Evolutionary conservation across 2,329 filamentous ascomycete species (phyloP), one percentile per base, ranked within the genome.

Genomic region (Talaromyces sp.): DNA sequence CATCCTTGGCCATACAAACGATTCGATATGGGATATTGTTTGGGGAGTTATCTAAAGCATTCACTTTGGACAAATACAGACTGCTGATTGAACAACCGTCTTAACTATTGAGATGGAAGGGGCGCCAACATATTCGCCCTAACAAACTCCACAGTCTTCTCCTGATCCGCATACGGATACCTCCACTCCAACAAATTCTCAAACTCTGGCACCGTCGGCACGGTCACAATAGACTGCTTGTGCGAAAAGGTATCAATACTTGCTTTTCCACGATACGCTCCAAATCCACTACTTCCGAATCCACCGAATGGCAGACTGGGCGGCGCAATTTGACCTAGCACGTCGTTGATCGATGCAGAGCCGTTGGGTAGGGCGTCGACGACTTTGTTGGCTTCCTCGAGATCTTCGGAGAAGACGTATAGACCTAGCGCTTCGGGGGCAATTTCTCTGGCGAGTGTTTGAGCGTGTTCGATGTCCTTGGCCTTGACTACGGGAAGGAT

Each of bases 161-260:
- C 60, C 15, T 37, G 60, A 35, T 62, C 60, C 10, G 60, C 60
- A 62, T 62, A 62, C n/a, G 47, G 60, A 25, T 62, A 62, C 17
- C 60, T 49, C 60, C 60, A 62, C 31, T 62, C 60, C 15, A 62
- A 52, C 60, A 62, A 41, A 39, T 25, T 27, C 45, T 62, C 60
- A n/a, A 62, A 62, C 1, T 62, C 60, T 13, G 60, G 45, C 50
- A 52, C 50, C n/a, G 47, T 62, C 11, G 60, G 60, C 33, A 62
- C 60, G 3, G 47, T 52, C 33, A 62, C 60, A 19, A 62, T 62
- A 5, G 60, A 62, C 15, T 54, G 60, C 43, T 33, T 49, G 33
- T 62, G 60, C 31, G 60, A 62, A 31, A 62, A 62, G 3, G 60
- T 54, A 15, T 62, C 60, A 22, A 62, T 62, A 31, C 60, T 62